A percentile compares a stretch with the other conserved stretches of the same genome.
Conservation (phyloP, 257 asterid genomes). For the Ophiorrhiza pumila region DNA sequence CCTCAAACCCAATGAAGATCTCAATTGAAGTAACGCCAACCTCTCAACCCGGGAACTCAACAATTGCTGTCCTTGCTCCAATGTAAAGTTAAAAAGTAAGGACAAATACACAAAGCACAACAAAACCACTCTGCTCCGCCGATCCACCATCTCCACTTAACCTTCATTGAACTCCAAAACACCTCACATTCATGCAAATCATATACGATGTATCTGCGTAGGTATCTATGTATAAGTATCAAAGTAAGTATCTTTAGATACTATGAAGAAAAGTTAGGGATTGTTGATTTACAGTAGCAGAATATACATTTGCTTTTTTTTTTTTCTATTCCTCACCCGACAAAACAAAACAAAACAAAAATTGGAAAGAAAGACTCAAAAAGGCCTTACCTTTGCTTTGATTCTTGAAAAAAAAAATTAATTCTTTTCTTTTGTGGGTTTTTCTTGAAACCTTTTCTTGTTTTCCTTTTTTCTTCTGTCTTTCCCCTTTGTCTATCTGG, state of each 20-base stretch:
- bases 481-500: conserved; percentile 23
- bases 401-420: conserved; percentile 21
- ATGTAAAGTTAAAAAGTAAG: conserved; percentile 45
- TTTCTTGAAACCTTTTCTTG: conserved; percentile 7
- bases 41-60: conserved; percentile 49
- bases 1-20: conserved; percentile 94
- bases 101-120: conserved; percentile 34
- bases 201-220: conserved; percentile 14
- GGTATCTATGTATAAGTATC: not conserved
- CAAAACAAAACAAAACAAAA: conserved; percentile 9
- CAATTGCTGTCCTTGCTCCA: conserved; percentile 58
- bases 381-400: conserved; percentile 28
- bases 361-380: not conserved
- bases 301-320: conserved; percentile 28
- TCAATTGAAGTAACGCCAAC: conserved; percentile 66
- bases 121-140: conserved; percentile 32
- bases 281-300: conserved; percentile 17
- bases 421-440: not conserved
- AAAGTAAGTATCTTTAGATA: not conserved
- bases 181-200: conserved; percentile 30
- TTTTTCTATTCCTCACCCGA: not conserved
- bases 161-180: conserved; percentile 59
- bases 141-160: conserved; percentile 68
- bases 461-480: not conserved
- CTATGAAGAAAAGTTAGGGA: conserved; percentile 1